Conservation (phyloP, 768 basidiomycete genomes). For the Leccinum variicolor region DNA sequence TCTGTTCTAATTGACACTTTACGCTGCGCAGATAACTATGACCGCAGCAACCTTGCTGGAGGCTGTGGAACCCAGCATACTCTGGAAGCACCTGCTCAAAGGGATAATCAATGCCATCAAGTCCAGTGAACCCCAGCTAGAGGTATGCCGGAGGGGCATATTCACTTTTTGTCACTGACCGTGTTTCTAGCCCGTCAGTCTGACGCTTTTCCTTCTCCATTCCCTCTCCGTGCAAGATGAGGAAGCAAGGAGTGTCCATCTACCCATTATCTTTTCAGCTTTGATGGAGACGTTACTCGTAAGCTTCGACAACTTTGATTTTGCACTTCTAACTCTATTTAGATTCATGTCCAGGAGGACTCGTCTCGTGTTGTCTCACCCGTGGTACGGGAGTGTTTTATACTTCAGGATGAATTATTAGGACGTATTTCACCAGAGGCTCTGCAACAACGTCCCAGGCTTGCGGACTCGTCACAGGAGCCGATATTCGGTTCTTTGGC, state of each 20-base stretch:
- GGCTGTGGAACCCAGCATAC: conserved; percentile 82
- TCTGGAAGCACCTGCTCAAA: conserved; percentile 77
- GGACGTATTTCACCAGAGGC: conserved; percentile 48
- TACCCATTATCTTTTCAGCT: conserved; percentile 74
- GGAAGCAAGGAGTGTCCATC: conserved; percentile 75
- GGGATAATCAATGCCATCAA: conserved; percentile 54
- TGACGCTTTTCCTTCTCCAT: conserved; percentile 70
- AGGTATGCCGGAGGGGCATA: conserved; percentile 39
- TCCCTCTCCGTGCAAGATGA: conserved; percentile 82
- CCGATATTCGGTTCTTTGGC: conserved; percentile 40
- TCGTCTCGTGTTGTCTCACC: conserved; percentile 33
- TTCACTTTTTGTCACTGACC: conserved; percentile 3
- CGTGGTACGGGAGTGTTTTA: conserved; percentile 39
- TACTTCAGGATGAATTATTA: conserved; percentile 53
- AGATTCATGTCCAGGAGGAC: conserved; percentile 40
- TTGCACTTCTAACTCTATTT: conserved; percentile 3
- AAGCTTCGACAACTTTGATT: conserved; percentile 1
- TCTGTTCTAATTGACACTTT: not conserved
- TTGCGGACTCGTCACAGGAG: conserved; percentile 36
- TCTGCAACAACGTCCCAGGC: conserved; percentile 49
- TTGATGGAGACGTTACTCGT: conserved; percentile 66
- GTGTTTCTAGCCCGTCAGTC: conserved; percentile 51
- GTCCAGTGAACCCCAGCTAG: conserved; percentile 39
- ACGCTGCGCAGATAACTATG: conserved; percentile 54
- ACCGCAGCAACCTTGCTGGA: conserved; percentile 90